These are phyloP conservation scores for Hygrocybe coccinea DNA, from an alignment of 768 basidiomycete species.

Conservation along the genomic window DNA sequence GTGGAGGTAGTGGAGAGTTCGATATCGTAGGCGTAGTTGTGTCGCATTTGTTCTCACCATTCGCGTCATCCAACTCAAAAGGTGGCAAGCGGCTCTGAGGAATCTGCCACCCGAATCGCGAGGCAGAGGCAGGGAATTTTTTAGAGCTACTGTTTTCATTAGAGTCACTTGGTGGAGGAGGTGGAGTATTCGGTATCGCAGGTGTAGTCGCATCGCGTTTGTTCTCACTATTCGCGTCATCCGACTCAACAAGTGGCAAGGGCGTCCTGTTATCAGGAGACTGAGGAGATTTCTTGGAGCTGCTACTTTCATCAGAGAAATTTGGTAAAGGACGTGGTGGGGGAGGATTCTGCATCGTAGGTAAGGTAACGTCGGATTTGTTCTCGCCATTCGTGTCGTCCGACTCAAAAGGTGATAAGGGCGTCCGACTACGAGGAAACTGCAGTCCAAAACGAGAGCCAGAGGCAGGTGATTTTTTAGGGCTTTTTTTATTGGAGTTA, in stretches of 20 bases:
- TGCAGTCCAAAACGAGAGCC: conserved; percentile 25
- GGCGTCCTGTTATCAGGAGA: conserved; percentile 32
- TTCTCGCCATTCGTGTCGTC: conserved; percentile 15
- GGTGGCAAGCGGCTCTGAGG: conserved; percentile 34
- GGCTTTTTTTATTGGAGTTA: not conserved
- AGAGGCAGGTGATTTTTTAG: conserved; percentile 28
- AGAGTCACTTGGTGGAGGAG: not conserved
- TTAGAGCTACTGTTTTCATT: not conserved
- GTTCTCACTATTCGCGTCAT: conserved; percentile 12
- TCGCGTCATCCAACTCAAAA: conserved; percentile 31
- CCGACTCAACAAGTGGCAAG: conserved; percentile 37
- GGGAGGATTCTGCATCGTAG: conserved; percentile 9
- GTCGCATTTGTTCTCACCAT: conserved; percentile 8
- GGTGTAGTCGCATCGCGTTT: conserved; percentile 25
- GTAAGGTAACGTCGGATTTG: conserved; percentile 23
- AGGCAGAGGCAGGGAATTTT: conserved; percentile 28
- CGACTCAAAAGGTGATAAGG: too few relatives aligned
- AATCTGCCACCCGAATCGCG: conserved; percentile 31
- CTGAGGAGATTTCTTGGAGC: conserved; percentile 20
- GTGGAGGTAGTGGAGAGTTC: too few relatives aligned
- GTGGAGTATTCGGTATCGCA: conserved; percentile 3
- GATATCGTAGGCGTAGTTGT: conserved; percentile 25
- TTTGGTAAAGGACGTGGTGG: conserved; percentile 2
- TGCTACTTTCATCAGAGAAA: not conserved
- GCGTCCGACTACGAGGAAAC: conserved; percentile 31